Evolutionary conservation across 1,284 basidiomycete species (phyloP).

Genomic region (Entoloma clypeatum): DNA sequence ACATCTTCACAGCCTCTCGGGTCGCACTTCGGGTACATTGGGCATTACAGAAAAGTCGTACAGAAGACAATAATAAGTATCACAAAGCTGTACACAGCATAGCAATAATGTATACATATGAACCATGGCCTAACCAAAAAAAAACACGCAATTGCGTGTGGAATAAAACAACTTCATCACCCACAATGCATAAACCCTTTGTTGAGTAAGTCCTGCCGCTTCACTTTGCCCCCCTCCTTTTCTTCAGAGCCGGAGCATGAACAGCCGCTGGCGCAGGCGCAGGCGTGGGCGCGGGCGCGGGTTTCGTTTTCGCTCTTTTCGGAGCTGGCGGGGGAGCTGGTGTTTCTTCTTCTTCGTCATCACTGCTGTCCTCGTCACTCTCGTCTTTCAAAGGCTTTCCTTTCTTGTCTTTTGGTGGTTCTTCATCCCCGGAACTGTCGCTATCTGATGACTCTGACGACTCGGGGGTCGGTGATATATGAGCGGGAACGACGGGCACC

Average conservation of each 20-base stretch:
- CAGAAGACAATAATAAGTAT: too few relatives aligned
- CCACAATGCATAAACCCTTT: too few relatives aligned
- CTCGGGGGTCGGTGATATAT: constrained; percentile 9
- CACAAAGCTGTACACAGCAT: too few relatives aligned
- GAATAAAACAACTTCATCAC: too few relatives aligned
- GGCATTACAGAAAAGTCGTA: too few relatives aligned
- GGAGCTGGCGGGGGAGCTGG: constrained; percentile 25
- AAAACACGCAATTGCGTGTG: too few relatives aligned
- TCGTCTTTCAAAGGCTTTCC: neutral
- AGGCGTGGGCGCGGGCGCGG: constrained; percentile 15
- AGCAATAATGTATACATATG: too few relatives aligned
- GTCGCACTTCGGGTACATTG: too few relatives aligned
- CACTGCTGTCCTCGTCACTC: constrained; percentile 6
- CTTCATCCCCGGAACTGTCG: constrained; percentile 15
- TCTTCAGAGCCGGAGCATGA: too few relatives aligned
- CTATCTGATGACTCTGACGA: constrained; percentile 14
- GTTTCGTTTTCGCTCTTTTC: constrained; percentile 23
- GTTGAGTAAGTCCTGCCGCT: too few relatives aligned
- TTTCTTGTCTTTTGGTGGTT: constrained; percentile 2
- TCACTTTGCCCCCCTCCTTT: constrained; percentile 28
- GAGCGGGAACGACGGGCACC: constrained; percentile 2
- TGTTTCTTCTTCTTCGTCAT: constrained; percentile 8
- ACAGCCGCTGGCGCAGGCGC: constrained; percentile 15
- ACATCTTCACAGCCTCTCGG: too few relatives aligned
- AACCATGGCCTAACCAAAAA: too few relatives aligned